Percentiles rank a stretch among this genome's conserved stretches.
Evolutionary conservation across 371 early-diverging fungal genomes (phyloP).

Genomic region (Parasitella parasitica): DNA sequence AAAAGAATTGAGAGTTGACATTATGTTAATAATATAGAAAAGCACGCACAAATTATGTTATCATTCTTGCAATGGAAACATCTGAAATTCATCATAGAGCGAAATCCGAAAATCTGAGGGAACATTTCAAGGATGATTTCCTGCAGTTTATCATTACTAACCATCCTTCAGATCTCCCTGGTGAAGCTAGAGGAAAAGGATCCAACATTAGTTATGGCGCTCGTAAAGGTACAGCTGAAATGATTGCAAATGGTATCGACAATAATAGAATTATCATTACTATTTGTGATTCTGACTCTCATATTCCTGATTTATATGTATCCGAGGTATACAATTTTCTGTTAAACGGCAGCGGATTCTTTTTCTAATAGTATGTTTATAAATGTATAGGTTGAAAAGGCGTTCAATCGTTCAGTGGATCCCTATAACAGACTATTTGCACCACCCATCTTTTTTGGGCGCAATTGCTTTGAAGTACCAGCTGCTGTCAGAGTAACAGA

Average conservation of each 20-base stretch:
- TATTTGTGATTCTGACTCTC: slow-evolving; percentile 70
- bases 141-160: slow-evolving; percentile 56
- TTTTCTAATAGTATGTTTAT: background rate
- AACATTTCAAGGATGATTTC: slow-evolving; percentile 49
- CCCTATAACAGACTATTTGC: slow-evolving; percentile 55
- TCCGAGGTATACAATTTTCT: slow-evolving; percentile 16
- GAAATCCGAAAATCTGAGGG: slow-evolving; percentile 57
- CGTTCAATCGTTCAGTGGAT: slow-evolving; percentile 28
- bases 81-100: slow-evolving; percentile 52
- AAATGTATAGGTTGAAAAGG: slow-evolving; percentile 1
- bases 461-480: slow-evolving; percentile 69
- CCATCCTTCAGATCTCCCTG: slow-evolving; percentile 69
- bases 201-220: slow-evolving; percentile 75
- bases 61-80: slow-evolving; percentile 77
- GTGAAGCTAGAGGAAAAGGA: slow-evolving; percentile 77
- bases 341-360: no score
- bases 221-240: slow-evolving; percentile 26
- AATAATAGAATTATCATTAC: slow-evolving; percentile 55
- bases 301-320: slow-evolving; percentile 61
- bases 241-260: slow-evolving; percentile 33
- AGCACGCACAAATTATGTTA: slow-evolving; percentile 44
- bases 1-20: no score
- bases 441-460: slow-evolving; percentile 67
- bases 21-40: slow-evolving; percentile 18
- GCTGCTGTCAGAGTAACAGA: slow-evolving; percentile 68